Percentiles rank a stretch among this genome's conserved stretches.
These are phyloP conservation scores for Entomortierella parvispora DNA, from an alignment of 192 early-diverging fungal species.

Conservation along the genomic window DNA sequence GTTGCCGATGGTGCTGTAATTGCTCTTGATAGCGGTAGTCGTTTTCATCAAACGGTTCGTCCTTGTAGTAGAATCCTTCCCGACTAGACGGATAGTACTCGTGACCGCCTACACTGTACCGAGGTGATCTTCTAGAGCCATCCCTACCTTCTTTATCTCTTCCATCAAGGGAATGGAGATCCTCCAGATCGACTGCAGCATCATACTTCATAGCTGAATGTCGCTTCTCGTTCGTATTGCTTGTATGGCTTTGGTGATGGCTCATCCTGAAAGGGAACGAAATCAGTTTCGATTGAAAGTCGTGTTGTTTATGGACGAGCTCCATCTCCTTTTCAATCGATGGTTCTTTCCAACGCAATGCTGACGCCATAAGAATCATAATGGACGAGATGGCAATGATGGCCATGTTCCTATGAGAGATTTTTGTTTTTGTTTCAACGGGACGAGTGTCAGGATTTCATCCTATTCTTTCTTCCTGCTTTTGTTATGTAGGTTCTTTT, in stretches of 20 bases:
- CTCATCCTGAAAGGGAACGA: slow-evolving; percentile 38
- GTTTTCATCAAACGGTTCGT: neutral
- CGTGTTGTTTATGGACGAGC: slow-evolving; percentile 32
- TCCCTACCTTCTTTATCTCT: neutral
- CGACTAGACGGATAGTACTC: neutral
- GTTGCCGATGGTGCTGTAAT: neutral
- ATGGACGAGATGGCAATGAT: slow-evolving; percentile 58
- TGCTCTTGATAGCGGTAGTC: neutral
- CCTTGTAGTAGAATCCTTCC: neutral
- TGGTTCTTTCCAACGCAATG: slow-evolving; percentile 50
- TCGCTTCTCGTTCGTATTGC: no score
- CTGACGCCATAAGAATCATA: slow-evolving; percentile 54
- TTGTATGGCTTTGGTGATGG: neutral
- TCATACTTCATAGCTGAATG: no score
- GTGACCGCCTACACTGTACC: slow-evolving; percentile 4
- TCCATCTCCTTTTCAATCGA: slow-evolving; percentile 42
- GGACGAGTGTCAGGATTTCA: neutral
- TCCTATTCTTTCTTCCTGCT: neutral
- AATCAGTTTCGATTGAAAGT: slow-evolving; percentile 47
- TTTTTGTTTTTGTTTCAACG: neutral
- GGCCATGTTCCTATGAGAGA: slow-evolving; percentile 55
- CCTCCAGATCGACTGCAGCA: no score
- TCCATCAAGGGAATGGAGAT: no score
- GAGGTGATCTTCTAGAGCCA: neutral
- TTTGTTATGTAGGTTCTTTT: neutral